Conservation (phyloP, 148 eudicot genomes). For the Vaccinium darrowii region DNA sequence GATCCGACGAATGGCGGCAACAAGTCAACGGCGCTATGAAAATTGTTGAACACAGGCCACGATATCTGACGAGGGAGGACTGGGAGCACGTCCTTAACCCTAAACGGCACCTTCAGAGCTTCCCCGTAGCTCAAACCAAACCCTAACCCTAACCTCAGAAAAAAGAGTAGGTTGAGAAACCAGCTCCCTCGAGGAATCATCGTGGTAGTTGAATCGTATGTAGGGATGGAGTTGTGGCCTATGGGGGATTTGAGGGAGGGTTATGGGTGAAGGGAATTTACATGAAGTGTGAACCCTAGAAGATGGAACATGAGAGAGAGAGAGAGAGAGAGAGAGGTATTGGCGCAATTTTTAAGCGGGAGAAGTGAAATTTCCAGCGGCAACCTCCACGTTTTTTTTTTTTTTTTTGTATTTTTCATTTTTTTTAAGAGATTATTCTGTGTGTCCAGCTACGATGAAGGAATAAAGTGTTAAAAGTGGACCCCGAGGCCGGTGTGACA, state of each 20-base stretch:
- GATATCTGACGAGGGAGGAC: conserved; percentile 77
- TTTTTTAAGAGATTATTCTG: no score
- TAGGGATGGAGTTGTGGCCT: neutral
- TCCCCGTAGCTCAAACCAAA: conserved; percentile 43
- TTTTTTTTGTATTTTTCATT: no score
- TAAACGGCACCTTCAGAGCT: conserved; percentile 69
- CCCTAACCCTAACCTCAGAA: conserved; percentile 38
- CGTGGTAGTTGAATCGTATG: neutral
- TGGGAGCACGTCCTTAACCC: conserved; percentile 75
- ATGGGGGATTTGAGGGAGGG: neutral
- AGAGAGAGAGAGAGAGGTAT: no score
- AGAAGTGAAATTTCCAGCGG: no score
- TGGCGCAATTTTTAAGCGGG: no score
- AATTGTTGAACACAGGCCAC: conserved; percentile 89
- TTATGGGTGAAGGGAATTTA: neutral
- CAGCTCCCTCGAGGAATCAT: neutral
- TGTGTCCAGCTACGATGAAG: no score
- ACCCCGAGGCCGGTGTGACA: no score
- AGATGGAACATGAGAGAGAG: no score
- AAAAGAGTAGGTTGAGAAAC: conserved; percentile 16
- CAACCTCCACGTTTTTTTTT: no score
- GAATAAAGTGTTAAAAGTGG: no score
- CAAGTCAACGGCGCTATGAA: conserved; percentile 86
- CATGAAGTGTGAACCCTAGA: neutral
- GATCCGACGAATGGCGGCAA: conserved; percentile 84